Base-by-base conservation (phyloP, 2,329 filamentous ascomycete genomes). In the Cladosporium velox region DNA sequence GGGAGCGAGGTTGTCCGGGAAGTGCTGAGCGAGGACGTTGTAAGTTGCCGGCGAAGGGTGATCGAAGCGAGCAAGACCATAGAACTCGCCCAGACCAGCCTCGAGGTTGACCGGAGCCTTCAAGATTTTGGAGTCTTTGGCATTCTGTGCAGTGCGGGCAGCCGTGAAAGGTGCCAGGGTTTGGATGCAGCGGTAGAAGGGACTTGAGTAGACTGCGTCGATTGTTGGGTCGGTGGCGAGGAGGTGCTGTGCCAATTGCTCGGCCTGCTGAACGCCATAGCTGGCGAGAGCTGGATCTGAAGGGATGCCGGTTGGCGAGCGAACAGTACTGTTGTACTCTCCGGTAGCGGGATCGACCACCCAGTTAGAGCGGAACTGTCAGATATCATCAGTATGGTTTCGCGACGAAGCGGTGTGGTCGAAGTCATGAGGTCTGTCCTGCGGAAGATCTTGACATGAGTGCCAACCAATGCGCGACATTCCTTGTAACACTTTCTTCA, bases 361-460 rank as follows among this genome's bases (percentile, higher is more conserved):
- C 92, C 93, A 98, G 77, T 91, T 93, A 70, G 91, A 90, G 69
- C 95, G 92, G 79, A 96, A 97, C 93, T 96, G 78, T 12, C 32
- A 47, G 14, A 47, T 14, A 34, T 57, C 11, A 34, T 64, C 51
- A 64, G 61, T 64, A 57, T n/a, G 21, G 30, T 35, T 35, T 35
- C n/a, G 52, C 49, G 21, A 49, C 28, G 4, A 34, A 34, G n/a
- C 59, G 59, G 55, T 58, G 55, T 35, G 34, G 55, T 41, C 11
- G 34, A 4, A 55, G 12, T 61, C 32, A 6, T 21, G 7, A 21
- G 8, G 41, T 21, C 41, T 47, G n/a, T 47, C n/a, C 8, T 21
- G n/a, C 41, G 8, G 12, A 4, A 12, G 2, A 21, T 47, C 41
- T 2, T 44, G 41, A 44, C 11, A n/a, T 18, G 41, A 44, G n/a